phyloP scores from a whole-genome alignment of 345 rosid species.

The Populus ilicifolia region DNA sequence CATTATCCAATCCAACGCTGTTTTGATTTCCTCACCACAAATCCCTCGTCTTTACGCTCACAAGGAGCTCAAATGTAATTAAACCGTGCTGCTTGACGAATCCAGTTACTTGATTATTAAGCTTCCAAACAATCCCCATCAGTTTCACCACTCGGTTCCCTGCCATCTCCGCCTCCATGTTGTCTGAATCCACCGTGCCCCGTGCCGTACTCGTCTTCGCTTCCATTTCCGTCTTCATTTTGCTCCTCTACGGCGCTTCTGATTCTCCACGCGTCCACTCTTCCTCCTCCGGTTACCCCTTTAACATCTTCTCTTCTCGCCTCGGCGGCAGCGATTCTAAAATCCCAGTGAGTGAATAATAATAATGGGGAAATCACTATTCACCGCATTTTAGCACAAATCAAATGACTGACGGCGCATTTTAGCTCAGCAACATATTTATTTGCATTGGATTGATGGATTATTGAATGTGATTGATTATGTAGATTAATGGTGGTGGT shows the following conservation, averaged over 20 bases:
- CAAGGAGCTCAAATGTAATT: background rate
- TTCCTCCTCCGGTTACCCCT: constrained; percentile 11
- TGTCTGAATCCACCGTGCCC: constrained; percentile 11
- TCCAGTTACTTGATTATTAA: constrained; percentile 2
- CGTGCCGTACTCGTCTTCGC: constrained; percentile 25
- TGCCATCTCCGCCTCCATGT: constrained; percentile 14
- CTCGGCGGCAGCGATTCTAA: background rate
- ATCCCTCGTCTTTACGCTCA: background rate
- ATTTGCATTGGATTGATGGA: background rate
- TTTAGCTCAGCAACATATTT: background rate
- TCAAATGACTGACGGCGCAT: background rate
- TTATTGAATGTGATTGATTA: background rate
- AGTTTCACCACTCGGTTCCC: background rate
- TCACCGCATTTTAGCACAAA: background rate
- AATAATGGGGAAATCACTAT: background rate
- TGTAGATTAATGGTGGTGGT: constrained; percentile 16
- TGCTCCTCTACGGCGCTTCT: constrained; percentile 30
- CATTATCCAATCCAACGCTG: background rate
- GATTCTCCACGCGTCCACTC: constrained; percentile 26
- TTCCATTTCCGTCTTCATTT: constrained; percentile 20
- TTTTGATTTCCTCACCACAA: background rate
- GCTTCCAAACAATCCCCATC: constrained; percentile 1
- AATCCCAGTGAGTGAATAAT: constrained; percentile 6
- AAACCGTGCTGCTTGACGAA: constrained; percentile 2
- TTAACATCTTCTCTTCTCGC: constrained; percentile 11